These are phyloP conservation scores for Uncinocarpus reesii DNA, from an alignment of 2,329 filamentous ascomycete genomes.

Conservation along the genomic window DNA sequence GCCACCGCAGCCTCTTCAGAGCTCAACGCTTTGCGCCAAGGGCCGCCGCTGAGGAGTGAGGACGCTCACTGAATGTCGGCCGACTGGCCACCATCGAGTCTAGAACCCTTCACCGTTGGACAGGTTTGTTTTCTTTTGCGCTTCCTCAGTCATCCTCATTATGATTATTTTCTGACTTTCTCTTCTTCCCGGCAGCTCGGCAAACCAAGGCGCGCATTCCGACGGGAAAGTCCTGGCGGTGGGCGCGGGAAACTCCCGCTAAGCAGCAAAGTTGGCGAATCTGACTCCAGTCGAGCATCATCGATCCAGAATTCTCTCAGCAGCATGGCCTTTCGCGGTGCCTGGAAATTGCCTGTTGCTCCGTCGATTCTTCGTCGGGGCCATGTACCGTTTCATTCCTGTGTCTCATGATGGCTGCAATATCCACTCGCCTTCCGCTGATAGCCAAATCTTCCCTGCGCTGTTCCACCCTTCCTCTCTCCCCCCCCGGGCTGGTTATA, in stretches of 20 bases:
- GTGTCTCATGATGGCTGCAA: constrained; percentile 2
- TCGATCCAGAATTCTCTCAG: neutral
- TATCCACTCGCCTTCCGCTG: constrained; percentile 2
- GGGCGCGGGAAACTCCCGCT: constrained; percentile 2
- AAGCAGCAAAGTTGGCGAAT: neutral
- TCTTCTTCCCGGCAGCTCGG: neutral
- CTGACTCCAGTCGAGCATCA: neutral
- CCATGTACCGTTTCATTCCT: constrained; percentile 9
- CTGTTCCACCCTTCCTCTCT: constrained; percentile 1
- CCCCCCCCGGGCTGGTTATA: constrained; percentile 1
- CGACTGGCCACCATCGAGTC: no score
- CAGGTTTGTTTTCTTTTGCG: neutral
- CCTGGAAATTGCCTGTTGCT: neutral
- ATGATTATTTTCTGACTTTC: neutral
- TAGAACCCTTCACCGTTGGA: no score
- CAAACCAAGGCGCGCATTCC: constrained; percentile 5
- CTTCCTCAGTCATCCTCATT: neutral
- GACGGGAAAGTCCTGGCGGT: constrained; percentile 6
- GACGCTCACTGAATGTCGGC: no score
- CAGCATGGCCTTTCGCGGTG: neutral
- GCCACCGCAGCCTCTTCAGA: no score
- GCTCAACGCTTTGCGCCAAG: no score
- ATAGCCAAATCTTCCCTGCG: constrained; percentile 9
- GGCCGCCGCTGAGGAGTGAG: no score
- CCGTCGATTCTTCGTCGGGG: neutral